Conservation (phyloP, 2,329 filamentous ascomycete genomes). For the Gliomastix tumulicola region DNA sequence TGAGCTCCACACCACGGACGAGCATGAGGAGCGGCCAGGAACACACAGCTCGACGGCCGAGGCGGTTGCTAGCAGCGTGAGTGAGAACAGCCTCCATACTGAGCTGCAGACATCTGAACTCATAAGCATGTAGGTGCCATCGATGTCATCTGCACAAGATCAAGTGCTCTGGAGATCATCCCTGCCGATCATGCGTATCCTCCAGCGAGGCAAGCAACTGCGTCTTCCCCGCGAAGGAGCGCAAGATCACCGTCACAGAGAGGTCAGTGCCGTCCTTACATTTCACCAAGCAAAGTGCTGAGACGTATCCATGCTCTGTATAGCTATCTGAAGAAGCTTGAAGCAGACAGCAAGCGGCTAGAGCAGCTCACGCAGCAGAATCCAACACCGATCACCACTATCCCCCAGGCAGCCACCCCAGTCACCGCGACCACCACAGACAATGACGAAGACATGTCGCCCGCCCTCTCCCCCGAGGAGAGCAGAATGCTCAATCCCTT, state of each 20-base stretch:
- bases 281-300: not conserved
- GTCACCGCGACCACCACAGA: not conserved
- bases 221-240: slow-evolving; percentile 29
- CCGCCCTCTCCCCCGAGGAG: slow-evolving; percentile 13
- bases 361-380: slow-evolving; percentile 4
- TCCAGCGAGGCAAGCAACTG: slow-evolving; percentile 28
- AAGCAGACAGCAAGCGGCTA: slow-evolving; percentile 10
- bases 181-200: slow-evolving; percentile 29
- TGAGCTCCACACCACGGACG: too few relatives aligned
- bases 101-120: not conserved
- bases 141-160: slow-evolving; percentile 37
- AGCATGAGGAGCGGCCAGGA: too few relatives aligned
- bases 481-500: slow-evolving; percentile 18
- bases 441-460: slow-evolving; percentile 2
- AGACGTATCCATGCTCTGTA: not conserved
- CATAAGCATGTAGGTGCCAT: slow-evolving; percentile 19
- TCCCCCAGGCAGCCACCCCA: slow-evolving; percentile 1
- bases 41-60: slow-evolving; percentile 12
- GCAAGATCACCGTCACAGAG: slow-evolving; percentile 26
- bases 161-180: slow-evolving; percentile 34
- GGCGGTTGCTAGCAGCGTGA: slow-evolving; percentile 15
- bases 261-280: slow-evolving; percentile 1
- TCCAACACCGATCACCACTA: slow-evolving; percentile 7
- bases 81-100: not conserved
- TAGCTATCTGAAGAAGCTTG: slow-evolving; percentile 9